Conservation (phyloP, 352 stramenopile species). For the Pythium phragmiticola region DNA sequence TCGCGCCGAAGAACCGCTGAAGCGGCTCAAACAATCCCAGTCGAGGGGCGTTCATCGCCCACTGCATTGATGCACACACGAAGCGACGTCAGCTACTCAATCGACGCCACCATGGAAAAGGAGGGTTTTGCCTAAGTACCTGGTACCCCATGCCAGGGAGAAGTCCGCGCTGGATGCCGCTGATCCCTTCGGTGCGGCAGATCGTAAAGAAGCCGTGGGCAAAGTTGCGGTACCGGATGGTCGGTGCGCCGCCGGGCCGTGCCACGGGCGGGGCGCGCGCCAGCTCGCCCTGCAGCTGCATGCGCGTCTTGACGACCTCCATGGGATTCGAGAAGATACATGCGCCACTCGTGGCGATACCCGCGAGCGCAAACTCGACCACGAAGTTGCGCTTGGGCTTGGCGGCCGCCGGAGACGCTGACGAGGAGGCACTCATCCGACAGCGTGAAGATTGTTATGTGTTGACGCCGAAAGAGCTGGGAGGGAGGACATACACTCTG, state of each 20-base stretch:
- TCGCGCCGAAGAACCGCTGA: constrained; percentile 77
- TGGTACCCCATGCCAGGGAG: constrained; percentile 81
- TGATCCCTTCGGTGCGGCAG: constrained; percentile 65
- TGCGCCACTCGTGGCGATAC: constrained; percentile 59
- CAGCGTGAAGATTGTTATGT: background rate
- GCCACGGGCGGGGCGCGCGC: constrained; percentile 40
- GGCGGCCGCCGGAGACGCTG: background rate
- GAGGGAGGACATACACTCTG: too few species aligned
- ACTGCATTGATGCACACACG: constrained; percentile 19
- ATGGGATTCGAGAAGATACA: constrained; percentile 87
- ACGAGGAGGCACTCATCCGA: background rate
- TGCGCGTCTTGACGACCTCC: constrained; percentile 89
- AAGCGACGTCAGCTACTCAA: too few species aligned
- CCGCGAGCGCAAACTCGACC: constrained; percentile 74
- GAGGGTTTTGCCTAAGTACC: constrained; percentile 17
- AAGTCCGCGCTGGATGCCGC: constrained; percentile 78
- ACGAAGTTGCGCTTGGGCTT: constrained; percentile 43
- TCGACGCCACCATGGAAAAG: background rate
- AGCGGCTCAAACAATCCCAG: constrained; percentile 79
- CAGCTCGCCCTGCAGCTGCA: constrained; percentile 87
- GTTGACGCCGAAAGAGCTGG: too few species aligned
- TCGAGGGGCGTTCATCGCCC: constrained; percentile 78
- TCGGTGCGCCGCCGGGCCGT: constrained; percentile 24
- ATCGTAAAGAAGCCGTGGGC: constrained; percentile 87
- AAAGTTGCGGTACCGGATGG: constrained; percentile 81